Conservation (phyloP, 345 rosid species). For the Cardamine resedifolia region DNA sequence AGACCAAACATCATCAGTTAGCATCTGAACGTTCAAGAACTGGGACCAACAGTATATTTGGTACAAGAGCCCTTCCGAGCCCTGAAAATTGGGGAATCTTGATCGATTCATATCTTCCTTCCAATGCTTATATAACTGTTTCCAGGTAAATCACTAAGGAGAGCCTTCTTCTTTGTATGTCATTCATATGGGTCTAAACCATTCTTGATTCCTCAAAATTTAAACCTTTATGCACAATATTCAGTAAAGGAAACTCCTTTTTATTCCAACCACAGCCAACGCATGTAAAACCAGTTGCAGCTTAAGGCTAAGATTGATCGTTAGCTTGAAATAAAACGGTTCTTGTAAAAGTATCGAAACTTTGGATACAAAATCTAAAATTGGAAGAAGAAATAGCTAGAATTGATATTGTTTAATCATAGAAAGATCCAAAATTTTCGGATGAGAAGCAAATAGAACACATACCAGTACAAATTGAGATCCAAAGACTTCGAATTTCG, state of each 20-base stretch:
- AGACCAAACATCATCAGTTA: conserved; percentile 3
- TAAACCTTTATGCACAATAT: not conserved
- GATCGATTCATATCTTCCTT: not conserved
- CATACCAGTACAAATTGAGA: conserved; percentile 12
- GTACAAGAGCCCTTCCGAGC: too few relatives aligned
- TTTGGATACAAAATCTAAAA: not conserved
- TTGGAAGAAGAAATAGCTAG: not conserved
- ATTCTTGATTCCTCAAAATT: not conserved
- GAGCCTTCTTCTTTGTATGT: not conserved
- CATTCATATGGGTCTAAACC: not conserved
- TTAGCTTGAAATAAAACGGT: not conserved
- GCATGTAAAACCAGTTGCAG: not conserved
- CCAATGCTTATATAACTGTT: not conserved
- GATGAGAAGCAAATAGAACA: conserved; percentile 2
- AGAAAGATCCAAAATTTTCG: not conserved
- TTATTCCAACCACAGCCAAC: not conserved
- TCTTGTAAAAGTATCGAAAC: not conserved
- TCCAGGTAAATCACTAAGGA: not conserved
- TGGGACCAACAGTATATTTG: not conserved
- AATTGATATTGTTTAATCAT: not conserved
- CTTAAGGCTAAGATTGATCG: not conserved
- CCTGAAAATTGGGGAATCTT: too few relatives aligned
- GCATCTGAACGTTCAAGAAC: conserved; percentile 12
- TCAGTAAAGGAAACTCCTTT: conserved; percentile 17
- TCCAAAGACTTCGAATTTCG: not conserved